Conservation (phyloP, 345 rosid species). For the Gossypium australe region DNA sequence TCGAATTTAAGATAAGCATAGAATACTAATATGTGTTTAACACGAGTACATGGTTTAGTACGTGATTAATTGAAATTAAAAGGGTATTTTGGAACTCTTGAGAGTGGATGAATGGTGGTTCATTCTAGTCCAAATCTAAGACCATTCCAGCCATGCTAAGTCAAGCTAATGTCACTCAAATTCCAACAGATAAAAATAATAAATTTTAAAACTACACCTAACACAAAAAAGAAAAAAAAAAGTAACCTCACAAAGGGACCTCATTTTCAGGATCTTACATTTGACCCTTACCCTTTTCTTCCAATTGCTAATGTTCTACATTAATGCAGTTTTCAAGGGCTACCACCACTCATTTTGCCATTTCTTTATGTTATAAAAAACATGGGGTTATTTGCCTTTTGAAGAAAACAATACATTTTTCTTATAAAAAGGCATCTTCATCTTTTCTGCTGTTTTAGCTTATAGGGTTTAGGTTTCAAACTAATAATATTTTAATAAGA, state of each 20-base stretch:
- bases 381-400: not conserved
- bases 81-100: no score
- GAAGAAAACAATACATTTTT: not conserved
- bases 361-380: not conserved
- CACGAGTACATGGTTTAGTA: no score
- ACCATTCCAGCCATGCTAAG: not conserved
- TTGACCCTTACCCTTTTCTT: not conserved
- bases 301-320: not conserved
- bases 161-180: not conserved
- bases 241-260: not conserved
- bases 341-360: not conserved
- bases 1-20: no score
- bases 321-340: not conserved
- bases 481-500: not conserved
- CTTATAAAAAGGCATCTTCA: not conserved
- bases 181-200: not conserved
- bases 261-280: constrained; percentile 17
- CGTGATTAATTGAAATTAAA: no score
- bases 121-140: not conserved
- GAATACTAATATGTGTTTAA: no score
- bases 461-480: not conserved
- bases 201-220: not conserved
- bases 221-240: not conserved
- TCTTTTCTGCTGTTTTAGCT: not conserved
- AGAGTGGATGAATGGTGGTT: not conserved